Evolutionary conservation across 495 filamentous ascomycete genomes (phyloP).

Genomic region (Pseudevernia furfuracea): DNA sequence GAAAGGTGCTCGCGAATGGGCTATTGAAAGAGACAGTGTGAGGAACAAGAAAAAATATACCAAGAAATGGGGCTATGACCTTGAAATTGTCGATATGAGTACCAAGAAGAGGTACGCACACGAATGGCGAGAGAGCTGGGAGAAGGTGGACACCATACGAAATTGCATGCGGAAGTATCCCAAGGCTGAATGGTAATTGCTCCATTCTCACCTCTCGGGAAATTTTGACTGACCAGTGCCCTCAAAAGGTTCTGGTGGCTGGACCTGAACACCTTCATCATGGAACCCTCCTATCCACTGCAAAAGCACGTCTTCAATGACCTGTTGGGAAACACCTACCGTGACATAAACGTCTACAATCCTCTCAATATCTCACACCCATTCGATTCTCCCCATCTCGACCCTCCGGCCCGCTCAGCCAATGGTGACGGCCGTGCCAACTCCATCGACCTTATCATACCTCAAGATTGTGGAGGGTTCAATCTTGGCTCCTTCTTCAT

Average conservation of each 20-base stretch:
- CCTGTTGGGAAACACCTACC: slow-evolving; percentile 69
- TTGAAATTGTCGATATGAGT: slow-evolving; percentile 96
- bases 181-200: slow-evolving; percentile 81
- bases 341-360: slow-evolving; percentile 94
- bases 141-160: slow-evolving; percentile 93
- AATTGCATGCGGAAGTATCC: slow-evolving; percentile 90
- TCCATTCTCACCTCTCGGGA: neutral
- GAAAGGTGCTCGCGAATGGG: slow-evolving; percentile 97
- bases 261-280: slow-evolving; percentile 94
- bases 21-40: slow-evolving; percentile 91
- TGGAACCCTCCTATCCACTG: slow-evolving; percentile 89
- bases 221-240: neutral
- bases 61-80: slow-evolving; percentile 82
- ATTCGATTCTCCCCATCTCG: slow-evolving; percentile 61
- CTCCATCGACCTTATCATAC: slow-evolving; percentile 79
- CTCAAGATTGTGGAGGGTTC: slow-evolving; percentile 94
- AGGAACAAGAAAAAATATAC: slow-evolving; percentile 89
- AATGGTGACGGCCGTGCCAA: slow-evolving; percentile 63
- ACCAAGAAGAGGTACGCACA: slow-evolving; percentile 98
- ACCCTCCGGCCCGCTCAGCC: slow-evolving; percentile 58
- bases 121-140: slow-evolving; percentile 98
- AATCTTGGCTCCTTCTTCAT: slow-evolving; percentile 96
- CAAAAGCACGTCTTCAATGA: slow-evolving; percentile 84
- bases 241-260: slow-evolving; percentile 95
- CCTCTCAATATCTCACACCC: slow-evolving; percentile 91